These are phyloP conservation scores for Clarireedia hainanense DNA, from an alignment of 2,329 filamentous ascomycete species.

Conservation along the genomic window DNA sequence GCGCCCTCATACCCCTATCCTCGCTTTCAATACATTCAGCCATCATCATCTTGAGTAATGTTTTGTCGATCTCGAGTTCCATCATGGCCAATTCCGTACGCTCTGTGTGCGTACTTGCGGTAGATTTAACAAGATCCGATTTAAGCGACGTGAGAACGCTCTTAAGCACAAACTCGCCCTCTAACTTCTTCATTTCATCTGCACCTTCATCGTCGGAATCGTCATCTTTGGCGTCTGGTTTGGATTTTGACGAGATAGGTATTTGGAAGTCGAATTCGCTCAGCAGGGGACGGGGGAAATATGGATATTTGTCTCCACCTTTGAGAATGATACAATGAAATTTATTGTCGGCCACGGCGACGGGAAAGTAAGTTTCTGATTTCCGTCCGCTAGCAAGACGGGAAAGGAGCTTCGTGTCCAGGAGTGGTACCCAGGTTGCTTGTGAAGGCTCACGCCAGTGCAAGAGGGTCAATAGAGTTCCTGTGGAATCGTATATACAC, in stretches of 20 bases:
- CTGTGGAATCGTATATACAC: constrained; percentile 90
- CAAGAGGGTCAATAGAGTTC: constrained; percentile 76
- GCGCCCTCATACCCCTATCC: constrained; percentile 85
- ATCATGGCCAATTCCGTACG: constrained; percentile 59
- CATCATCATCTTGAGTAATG: constrained; percentile 79
- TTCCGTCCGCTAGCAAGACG: constrained; percentile 80
- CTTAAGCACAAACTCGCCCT: constrained; percentile 74
- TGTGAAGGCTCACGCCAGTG: constrained; percentile 85
- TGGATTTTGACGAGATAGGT: constrained; percentile 56
- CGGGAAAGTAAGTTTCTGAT: constrained; percentile 86
- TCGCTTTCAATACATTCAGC: constrained; percentile 88
- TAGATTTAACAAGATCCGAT: constrained; percentile 64
- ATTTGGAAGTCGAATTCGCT: constrained; percentile 91
- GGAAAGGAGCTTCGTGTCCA: constrained; percentile 79
- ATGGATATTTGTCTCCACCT: constrained; percentile 85
- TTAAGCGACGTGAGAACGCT: constrained; percentile 66
- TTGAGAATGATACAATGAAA: constrained; percentile 99
- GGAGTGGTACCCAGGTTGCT: constrained; percentile 83
- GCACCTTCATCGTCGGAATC: constrained; percentile 33
- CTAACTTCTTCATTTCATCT: constrained; percentile 56
- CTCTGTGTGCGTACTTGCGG: constrained; percentile 55
- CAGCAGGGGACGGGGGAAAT: constrained; percentile 82
- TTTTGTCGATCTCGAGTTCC: constrained; percentile 84
- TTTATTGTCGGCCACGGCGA: constrained; percentile 81
- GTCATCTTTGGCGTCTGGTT: constrained; percentile 28